Base-by-base conservation (phyloP, 2,329 filamentous ascomycete genomes). In the Botrytis pseudocinerea region DNA sequence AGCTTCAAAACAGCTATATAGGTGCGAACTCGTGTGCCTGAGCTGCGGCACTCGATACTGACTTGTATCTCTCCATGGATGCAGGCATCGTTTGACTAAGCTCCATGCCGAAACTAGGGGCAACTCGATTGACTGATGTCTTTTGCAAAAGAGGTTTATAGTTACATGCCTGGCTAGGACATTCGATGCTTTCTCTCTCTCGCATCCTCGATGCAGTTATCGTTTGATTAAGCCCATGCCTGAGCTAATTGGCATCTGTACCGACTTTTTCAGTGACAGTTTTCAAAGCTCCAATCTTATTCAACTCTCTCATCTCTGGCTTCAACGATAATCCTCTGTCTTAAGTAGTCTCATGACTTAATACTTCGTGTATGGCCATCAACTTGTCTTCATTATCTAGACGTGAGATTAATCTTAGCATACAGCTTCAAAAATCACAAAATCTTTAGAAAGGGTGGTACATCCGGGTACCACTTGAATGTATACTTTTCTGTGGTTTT, bases 171-270 rank as follows among this genome's bases (percentile, higher is more conserved):
- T 62, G 38, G 40, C 60, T 62, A 28, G 25, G 60, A 40, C 25
- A 62, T 1, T n/a, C 25, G 60, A 20, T 28, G 35, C 25, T 14
- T 3, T 51, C 28, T 18, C 32, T 38, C 60, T 62, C 38, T 38
- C 8, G 40, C 25, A 60, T 60, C 57, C 32, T 32, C 32, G 32
- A 38, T 38, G 20, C 59, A 61, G 20, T 61, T 10, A 40, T 42
- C 44, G 28, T 64, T 64, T 64, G 61, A 64, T 28, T 2, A 44
- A 64, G 62, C 42, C n/a, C 62, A 48, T 65, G 42, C 28, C 20
- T 48, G 10, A 65, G 42, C 28, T 48, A 65, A 44, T 32, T 12
- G 28, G 4, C 28, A 65, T 32, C 42, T 32, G 32, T 35, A 16
- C 28, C 32, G 42, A 65, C 42, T 35, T 25, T 35, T 22, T 16